Conservation (phyloP, 805 yeast species). For the Candida loeiensis region DNA sequence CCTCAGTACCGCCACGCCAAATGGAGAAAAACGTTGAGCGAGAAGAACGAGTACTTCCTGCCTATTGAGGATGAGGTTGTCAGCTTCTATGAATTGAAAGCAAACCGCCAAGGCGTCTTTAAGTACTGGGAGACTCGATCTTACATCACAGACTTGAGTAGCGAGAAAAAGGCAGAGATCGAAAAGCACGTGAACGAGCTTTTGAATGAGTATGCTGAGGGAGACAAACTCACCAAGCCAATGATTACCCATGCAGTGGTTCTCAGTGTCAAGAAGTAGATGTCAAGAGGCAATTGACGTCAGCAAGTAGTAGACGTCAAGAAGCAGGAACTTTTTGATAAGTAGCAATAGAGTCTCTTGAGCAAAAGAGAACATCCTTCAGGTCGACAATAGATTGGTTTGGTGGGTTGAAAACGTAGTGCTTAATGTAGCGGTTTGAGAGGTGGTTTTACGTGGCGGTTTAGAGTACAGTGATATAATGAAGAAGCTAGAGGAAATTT, state of each 20-base stretch:
- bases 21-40: constrained; percentile 43
- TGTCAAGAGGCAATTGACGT: too few species aligned
- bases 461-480: too few species aligned
- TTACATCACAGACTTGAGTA: constrained; percentile 46
- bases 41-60: constrained; percentile 30
- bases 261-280: constrained; percentile 4
- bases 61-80: constrained; percentile 32
- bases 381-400: too few species aligned
- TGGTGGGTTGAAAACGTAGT: too few species aligned
- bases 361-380: too few species aligned
- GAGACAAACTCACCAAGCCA: constrained; percentile 12
- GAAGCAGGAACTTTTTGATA: too few species aligned
- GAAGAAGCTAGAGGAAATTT: too few species aligned
- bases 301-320: too few species aligned
- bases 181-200: constrained; percentile 28
- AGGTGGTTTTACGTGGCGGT: too few species aligned
- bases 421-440: too few species aligned
- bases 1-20: constrained; percentile 53
- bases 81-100: constrained; percentile 25
- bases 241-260: constrained; percentile 15
- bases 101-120: constrained; percentile 37
- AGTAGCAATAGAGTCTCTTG: too few species aligned
- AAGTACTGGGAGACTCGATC: constrained; percentile 54
- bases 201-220: constrained; percentile 15
- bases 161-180: constrained; percentile 31